phyloP scores from a whole-genome alignment of 345 rosid species.

The Populus nigra region DNA sequence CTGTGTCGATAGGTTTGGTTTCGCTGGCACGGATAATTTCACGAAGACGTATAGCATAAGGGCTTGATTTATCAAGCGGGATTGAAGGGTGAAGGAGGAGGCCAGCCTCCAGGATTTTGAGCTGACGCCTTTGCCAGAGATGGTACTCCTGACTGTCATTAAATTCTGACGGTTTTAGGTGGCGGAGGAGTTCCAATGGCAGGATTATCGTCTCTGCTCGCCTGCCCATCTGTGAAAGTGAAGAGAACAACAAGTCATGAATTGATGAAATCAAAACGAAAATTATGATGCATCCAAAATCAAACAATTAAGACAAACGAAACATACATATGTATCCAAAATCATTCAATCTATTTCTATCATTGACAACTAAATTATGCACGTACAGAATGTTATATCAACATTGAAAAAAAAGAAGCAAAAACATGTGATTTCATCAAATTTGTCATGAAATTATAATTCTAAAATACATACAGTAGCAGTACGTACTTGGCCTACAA shows the following conservation, averaged over 20 bases:
- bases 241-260: background rate
- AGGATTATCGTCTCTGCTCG: slow-evolving; percentile 82
- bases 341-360: no score
- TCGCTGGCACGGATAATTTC: slow-evolving; percentile 54
- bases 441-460: background rate
- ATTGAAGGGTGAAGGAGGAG: slow-evolving; percentile 69
- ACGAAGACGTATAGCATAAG: slow-evolving; percentile 51
- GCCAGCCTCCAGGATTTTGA: slow-evolving; percentile 71
- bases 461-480: background rate
- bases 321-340: background rate
- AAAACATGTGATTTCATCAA: background rate
- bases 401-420: background rate
- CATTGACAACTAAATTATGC: background rate
- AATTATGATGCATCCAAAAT: background rate
- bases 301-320: background rate
- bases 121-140: slow-evolving; percentile 78
- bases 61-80: slow-evolving; percentile 60
- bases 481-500: slow-evolving; percentile 82
- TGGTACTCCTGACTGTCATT: slow-evolving; percentile 67
- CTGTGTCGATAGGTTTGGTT: slow-evolving; percentile 50
- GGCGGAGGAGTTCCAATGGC: slow-evolving; percentile 86
- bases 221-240: slow-evolving; percentile 56
- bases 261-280: background rate
- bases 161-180: slow-evolving; percentile 74
- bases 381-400: background rate